These are phyloP conservation scores for Kurtzmaniella quercitrusa DNA, from an alignment of 1,139 yeast genomes.

Conservation along the genomic window DNA sequence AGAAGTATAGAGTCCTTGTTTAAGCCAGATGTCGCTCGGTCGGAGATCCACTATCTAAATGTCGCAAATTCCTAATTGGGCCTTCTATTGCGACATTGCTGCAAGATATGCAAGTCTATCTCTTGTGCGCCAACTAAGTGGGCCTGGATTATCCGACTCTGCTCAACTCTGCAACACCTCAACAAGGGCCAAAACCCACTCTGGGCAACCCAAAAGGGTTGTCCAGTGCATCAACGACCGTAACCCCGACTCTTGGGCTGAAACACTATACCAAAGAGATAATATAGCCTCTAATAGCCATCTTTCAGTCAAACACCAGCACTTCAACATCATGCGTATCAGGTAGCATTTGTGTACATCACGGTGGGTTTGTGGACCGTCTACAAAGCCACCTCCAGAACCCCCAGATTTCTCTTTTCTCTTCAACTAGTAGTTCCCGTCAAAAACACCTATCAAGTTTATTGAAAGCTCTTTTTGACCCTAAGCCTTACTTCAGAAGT, in stretches of 20 bases:
- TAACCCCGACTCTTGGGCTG: too few relatives aligned
- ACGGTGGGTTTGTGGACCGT: not conserved
- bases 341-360: not conserved
- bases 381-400: not conserved
- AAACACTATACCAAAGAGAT: too few relatives aligned
- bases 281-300: too few relatives aligned
- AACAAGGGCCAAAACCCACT: not conserved
- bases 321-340: not conserved
- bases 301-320: not conserved
- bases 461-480: too few relatives aligned
- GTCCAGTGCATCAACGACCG: not conserved
- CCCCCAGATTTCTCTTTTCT: not conserved
- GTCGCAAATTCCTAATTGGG: not conserved
- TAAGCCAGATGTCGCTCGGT: too few relatives aligned
- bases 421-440: not conserved
- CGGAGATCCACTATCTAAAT: too few relatives aligned
- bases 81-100: not conserved
- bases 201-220: not conserved
- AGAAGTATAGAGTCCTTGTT: too few relatives aligned
- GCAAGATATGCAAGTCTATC: not conserved
- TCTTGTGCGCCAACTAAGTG: not conserved
- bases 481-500: too few relatives aligned
- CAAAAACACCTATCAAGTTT: not conserved
- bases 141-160: not conserved
- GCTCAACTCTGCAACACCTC: not conserved